Conservation (phyloP, 371 early-diverging fungal species). For the Apophysomyces sp. region DNA sequence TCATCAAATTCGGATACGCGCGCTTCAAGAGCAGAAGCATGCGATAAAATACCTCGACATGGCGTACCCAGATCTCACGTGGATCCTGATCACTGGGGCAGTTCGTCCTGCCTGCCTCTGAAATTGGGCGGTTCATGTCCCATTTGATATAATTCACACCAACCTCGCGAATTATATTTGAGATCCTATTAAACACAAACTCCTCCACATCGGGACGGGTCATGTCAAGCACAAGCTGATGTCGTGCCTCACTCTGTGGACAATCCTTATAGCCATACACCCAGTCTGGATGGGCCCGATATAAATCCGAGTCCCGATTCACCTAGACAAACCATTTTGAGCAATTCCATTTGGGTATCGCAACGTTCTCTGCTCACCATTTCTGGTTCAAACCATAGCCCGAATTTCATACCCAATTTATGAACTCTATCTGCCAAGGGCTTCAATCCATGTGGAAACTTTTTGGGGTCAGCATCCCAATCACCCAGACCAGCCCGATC, state of each 20-base stretch:
- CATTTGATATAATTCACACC: slow-evolving; percentile 46
- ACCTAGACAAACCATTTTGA: slow-evolving; percentile 10
- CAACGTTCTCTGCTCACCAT: slow-evolving; percentile 17
- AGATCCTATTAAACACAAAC: slow-evolving; percentile 17
- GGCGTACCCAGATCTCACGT: slow-evolving; percentile 23
- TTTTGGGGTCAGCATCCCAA: slow-evolving; percentile 42
- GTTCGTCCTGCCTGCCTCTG: slow-evolving; percentile 19
- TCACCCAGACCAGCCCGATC: slow-evolving; percentile 54
- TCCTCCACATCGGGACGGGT: slow-evolving; percentile 25
- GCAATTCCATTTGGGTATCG: not conserved
- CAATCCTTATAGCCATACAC: slow-evolving; percentile 30
- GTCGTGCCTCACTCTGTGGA: slow-evolving; percentile 21
- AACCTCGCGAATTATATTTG: slow-evolving; percentile 11
- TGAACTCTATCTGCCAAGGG: slow-evolving; percentile 44
- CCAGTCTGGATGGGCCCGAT: slow-evolving; percentile 51
- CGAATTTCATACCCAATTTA: slow-evolving; percentile 48
- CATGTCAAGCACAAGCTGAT: slow-evolving; percentile 39
- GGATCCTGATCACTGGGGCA: slow-evolving; percentile 12
- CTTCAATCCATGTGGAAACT: slow-evolving; percentile 53
- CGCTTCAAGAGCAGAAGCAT: slow-evolving; percentile 23
- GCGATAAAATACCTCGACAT: slow-evolving; percentile 17
- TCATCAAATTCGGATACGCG: slow-evolving; percentile 16
- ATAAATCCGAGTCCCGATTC: slow-evolving; percentile 39
- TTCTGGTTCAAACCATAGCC: slow-evolving; percentile 60
- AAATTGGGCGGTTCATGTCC: slow-evolving; percentile 49